These are phyloP conservation scores for Russula griseocarnosa DNA, from an alignment of 768 basidiomycete species.

Conservation along the genomic window DNA sequence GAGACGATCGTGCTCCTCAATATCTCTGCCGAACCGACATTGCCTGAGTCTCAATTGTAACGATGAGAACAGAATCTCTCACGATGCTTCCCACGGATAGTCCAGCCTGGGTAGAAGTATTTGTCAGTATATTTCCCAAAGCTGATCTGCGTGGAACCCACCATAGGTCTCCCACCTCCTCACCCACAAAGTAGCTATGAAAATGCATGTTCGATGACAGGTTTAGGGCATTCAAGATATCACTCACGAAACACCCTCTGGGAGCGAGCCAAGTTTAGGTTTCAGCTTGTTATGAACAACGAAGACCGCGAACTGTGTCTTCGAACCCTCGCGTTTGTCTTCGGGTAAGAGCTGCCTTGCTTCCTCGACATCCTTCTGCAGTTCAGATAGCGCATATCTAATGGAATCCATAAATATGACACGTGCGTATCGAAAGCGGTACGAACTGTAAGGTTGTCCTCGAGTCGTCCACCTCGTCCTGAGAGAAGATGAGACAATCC, in stretches of 20 bases:
- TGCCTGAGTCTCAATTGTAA: slow-evolving; percentile 21
- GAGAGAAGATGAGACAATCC: slow-evolving; percentile 20
- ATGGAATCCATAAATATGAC: slow-evolving; percentile 7
- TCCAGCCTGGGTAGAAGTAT: slow-evolving; percentile 53
- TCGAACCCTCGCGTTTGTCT: slow-evolving; percentile 60
- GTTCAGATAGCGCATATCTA: slow-evolving; percentile 87
- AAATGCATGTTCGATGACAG: slow-evolving; percentile 22
- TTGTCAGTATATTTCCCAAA: slow-evolving; percentile 11
- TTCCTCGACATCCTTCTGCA: slow-evolving; percentile 80
- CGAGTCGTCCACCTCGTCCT: slow-evolving; percentile 89
- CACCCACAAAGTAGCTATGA: slow-evolving; percentile 71
- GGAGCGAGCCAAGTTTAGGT: slow-evolving; percentile 72
- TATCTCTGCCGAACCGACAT: slow-evolving; percentile 46
- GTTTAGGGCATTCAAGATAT: slow-evolving; percentile 3
- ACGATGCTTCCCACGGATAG: slow-evolving; percentile 82
- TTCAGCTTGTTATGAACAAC: slow-evolving; percentile 96
- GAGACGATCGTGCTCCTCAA: slow-evolving; percentile 69
- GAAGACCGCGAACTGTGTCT: slow-evolving; percentile 85
- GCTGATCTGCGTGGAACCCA: slow-evolving; percentile 38
- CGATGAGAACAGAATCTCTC: slow-evolving; percentile 33
- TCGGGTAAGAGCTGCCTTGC: slow-evolving; percentile 65
- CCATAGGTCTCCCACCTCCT: slow-evolving; percentile 71
- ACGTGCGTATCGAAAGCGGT: slow-evolving; percentile 1
- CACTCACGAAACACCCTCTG: slow-evolving; percentile 58
- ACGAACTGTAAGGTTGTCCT: slow-evolving; percentile 82